Base-by-base conservation (phyloP, 352 stramenopile species). In the Pythium guiyangense region DNA sequence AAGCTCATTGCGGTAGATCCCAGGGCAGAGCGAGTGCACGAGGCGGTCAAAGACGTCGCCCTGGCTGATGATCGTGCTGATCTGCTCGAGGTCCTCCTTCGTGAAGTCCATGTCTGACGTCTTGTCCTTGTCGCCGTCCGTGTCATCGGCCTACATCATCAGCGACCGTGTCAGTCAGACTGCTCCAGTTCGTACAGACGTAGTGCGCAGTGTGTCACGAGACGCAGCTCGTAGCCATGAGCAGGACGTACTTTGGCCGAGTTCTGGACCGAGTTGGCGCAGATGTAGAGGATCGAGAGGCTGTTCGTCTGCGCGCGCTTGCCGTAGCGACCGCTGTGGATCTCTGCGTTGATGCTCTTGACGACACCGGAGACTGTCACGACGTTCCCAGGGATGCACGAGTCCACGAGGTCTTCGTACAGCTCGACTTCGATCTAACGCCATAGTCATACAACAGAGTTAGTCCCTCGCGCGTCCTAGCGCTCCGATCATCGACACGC, bases 1-100 rank as follows among this genome's bases (percentile, higher is more conserved):
- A 45, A 98, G 67, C 62, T 99, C 94, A 64, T 99, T 97, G 43
- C 97, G 95, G 71, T 97, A 98, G 57, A 99, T 99, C 14, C 78
- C 78, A 15, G 97, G 97, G 66, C 94, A 99, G 6, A 99, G 63
- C 12, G 92, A 98, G 54, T 92, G 78, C 11, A 99, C 92, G 6
- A 99, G 71, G 2, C 98, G 81, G 63, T 97, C 92, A 53, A 99
- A 98, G 2, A 96, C 76, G 61, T 93, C 82, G 2, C 77, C 92
- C 53, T 88, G 84, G 31, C 79, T 83, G 52, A 93, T 90, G 54
- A 98, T 90, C 56, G 86, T 79, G 42, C 78, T 79, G 62, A 99
- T 98, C 46, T 82, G 74, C 58, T 96, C 74, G 18, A 98, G 67
- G 58, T 99, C 94, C 56, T 97, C 72, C 49, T 94, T 84, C 3